Evolutionary conservation across 805 yeast species (phyloP).

Genomic region (Barnettozyma populi): DNA sequence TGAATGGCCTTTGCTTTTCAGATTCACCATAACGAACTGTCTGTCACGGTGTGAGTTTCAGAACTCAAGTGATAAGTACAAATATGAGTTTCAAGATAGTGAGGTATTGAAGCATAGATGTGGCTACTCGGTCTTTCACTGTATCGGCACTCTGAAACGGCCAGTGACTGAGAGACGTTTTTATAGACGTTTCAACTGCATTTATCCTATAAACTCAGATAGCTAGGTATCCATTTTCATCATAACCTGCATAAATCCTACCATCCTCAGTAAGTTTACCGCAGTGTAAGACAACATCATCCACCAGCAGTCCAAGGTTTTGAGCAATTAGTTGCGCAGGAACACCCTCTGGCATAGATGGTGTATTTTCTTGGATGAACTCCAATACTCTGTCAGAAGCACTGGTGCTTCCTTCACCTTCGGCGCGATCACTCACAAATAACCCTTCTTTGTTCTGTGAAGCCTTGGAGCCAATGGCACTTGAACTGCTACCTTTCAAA

Average conservation of each 20-base stretch:
- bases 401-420: slow-evolving; percentile 25
- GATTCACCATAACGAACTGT: too few species aligned
- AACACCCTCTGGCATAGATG: slow-evolving; percentile 71
- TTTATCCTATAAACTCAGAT: slow-evolving; percentile 27
- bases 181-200: too few species aligned
- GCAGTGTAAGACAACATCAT: slow-evolving; percentile 45
- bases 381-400: slow-evolving; percentile 42
- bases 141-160: too few species aligned
- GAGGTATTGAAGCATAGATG: too few species aligned
- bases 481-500: slow-evolving; percentile 11
- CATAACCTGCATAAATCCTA: slow-evolving; percentile 61
- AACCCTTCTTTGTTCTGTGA: slow-evolving; percentile 25
- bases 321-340: slow-evolving; percentile 59
- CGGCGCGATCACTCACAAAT: slow-evolving; percentile 39
- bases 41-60: too few species aligned
- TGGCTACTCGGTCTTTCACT: too few species aligned
- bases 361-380: slow-evolving; percentile 44
- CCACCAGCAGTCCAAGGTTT: slow-evolving; percentile 43
- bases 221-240: slow-evolving; percentile 56
- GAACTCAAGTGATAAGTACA: too few species aligned
- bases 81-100: too few species aligned
- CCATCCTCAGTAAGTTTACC: slow-evolving; percentile 60
- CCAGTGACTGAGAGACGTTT: too few species aligned
- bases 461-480: not conserved
- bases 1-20: too few species aligned